Base-by-base conservation (phyloP, 352 stramenopile genomes). In the Globisporangium okanoganense region DNA sequence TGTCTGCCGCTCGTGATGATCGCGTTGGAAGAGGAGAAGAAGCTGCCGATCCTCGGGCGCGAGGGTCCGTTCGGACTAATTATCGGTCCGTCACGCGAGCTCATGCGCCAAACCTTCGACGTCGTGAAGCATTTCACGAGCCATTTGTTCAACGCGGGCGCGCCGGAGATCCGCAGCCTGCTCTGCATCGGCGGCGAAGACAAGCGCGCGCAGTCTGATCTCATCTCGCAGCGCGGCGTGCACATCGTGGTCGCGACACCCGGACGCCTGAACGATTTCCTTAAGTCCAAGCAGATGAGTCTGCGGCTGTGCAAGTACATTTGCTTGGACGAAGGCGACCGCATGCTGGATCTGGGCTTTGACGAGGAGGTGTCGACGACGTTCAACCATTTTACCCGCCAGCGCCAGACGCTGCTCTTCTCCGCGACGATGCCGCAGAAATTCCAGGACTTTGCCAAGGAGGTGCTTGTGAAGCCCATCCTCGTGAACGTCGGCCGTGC, bases 401-500 rank as follows among this genome's bases (percentile, higher is more conserved):
- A 99, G 84, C 87, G 97, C 16, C 97, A 99, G 78, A 99, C 97
- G 33, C 85, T 99, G 44, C 76, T 99, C 33, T 99, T 99, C 72
- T 98, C 85, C 40, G 97, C 97, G 33, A 99, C 97, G 18, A 99
- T 99, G 93, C 97, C 97, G 0, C 96, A 99, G 66, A 99, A 99
- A 66, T 99, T 99, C 78, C 95, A 99, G 74, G 96, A 99, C 70
- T 99, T 99, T 79, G 97, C 97, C 25, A 97, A 98, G 67, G 77
- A 94, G 62, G 85, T 94, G 65, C 78, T 99, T 14, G 93, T 99
- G 9, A 87, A 96, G 52, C 97, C 97, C 1, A 88, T 99, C 31
- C 82, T 99, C 13, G 97, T 99, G n/a, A 99, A 99, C 74, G 97
- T 99, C 13, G 96, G 96, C 18, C 88, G 97, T 20, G 97, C 97